Evolutionary conservation across 257 asterid species (phyloP), one percentile per base, ranked within the genome.

Genomic region (Solanum gandarillasii): DNA sequence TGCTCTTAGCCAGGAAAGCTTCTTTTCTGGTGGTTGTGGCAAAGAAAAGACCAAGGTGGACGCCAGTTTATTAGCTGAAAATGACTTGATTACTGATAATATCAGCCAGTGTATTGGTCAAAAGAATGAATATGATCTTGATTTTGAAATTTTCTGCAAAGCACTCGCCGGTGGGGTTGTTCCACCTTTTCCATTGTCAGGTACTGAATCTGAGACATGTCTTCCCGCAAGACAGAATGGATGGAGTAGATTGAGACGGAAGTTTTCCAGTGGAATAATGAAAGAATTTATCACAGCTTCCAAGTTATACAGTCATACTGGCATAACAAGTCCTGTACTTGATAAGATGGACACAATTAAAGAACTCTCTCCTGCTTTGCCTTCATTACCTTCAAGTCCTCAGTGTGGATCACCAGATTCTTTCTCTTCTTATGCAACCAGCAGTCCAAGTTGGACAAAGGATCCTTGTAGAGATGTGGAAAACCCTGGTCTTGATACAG

Each of bases 121-220:
- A 85, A 93, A 94, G 92, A 91, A 91, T 72, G 95, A 91, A 58
- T 95, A 95, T 87, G 94, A 97, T 91, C 72, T 90, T 39, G 99
- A 97, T 92, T 97, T 93, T 84, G 98, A 95, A 48, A 91, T 95
- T 65, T 95, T 93, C 89, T 89, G 90, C 67, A 87, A 72, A 87
- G 99, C 99, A 76, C 90, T 95, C 74, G 86, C 95, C 25, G 96
- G 96, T 88, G 98, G 98, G 65, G 95, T 95, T 29, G 94, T 94
- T 38, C 98, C 99, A 2, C 95, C 96, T 84, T 92, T 91, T 88
- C 94, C 96, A 18, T 88, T 90, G 48, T 87, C 95, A 3, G 96
- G 88, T 73, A 84, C 94, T 10, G 98, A 91, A 85, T 88, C 93
- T 0, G 97, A 93, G 92, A 93, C 93, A 5, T 86, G 93, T 65